phyloP scores from a whole-genome alignment of 306 rosid species.

The Casuarina glauca region DNA sequence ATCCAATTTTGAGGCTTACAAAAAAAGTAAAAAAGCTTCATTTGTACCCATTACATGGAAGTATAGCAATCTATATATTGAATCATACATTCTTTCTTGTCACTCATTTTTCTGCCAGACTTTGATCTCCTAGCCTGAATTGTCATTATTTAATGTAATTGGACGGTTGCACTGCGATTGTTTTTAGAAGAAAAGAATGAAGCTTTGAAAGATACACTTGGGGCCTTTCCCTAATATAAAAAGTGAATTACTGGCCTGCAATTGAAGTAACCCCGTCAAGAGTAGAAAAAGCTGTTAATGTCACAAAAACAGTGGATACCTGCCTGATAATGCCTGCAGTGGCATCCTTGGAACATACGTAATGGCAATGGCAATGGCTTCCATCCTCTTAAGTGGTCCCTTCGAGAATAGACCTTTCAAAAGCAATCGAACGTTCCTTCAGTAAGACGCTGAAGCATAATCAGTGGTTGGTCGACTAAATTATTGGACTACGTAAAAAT shows the following conservation, averaged over 20 bases:
- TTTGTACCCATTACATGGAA: conserved; percentile 17
- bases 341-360: too few relatives aligned
- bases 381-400: not conserved
- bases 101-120: not conserved
- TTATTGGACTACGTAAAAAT: not conserved
- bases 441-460: not conserved
- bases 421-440: not conserved
- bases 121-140: not conserved
- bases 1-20: conserved; percentile 65
- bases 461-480: not conserved
- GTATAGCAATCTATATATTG: not conserved
- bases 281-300: too few relatives aligned
- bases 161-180: not conserved
- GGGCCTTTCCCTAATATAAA: not conserved
- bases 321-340: too few relatives aligned
- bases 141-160: not conserved
- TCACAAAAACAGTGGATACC: not conserved
- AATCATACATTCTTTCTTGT: not conserved
- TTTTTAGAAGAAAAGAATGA: not conserved
- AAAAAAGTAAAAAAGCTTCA: conserved; percentile 2
- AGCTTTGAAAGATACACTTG: not conserved
- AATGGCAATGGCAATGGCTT: not conserved
- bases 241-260: not conserved
- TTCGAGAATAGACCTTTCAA: not conserved
- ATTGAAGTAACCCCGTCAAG: too few relatives aligned